Evolutionary conservation across 495 filamentous ascomycete species (phyloP).

Genomic region (Apiosordaria backusii): DNA sequence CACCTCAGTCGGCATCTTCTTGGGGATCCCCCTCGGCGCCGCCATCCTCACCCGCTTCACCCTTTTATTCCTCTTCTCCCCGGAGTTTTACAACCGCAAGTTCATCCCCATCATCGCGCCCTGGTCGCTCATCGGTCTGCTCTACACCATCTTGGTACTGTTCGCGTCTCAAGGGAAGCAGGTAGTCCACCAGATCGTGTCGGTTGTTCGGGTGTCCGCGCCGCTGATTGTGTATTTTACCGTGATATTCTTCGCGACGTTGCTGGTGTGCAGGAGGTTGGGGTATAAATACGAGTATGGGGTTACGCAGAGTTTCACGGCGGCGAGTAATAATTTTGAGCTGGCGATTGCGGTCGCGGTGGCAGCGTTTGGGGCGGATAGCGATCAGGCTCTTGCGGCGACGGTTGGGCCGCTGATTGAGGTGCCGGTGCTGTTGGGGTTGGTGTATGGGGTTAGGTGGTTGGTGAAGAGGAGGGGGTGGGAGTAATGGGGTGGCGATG

Average conservation of each 20-base stretch:
- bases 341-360: conserved; percentile 89
- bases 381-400: conserved; percentile 81
- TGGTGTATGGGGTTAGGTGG: conserved; percentile 75
- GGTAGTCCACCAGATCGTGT: conserved; percentile 80
- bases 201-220: conserved; percentile 73
- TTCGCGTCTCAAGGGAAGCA: conserved; percentile 78
- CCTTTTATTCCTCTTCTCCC: conserved; percentile 52
- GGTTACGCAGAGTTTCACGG: conserved; percentile 85
- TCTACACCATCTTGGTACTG: conserved; percentile 82
- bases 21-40: conserved; percentile 79
- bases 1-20: conserved; percentile 75
- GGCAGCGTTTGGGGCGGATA: conserved; percentile 73
- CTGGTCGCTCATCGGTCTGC: conserved; percentile 75
- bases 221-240: conserved; percentile 78
- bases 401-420: conserved; percentile 91
- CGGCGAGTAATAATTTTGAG: conserved; percentile 95
- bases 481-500: conserved; percentile 43
- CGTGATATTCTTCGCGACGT: conserved; percentile 67
- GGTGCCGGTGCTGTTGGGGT: conserved; percentile 75
- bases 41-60: conserved; percentile 70
- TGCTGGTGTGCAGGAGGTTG: conserved; percentile 52
- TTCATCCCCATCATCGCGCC: conserved; percentile 70
- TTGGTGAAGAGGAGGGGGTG: conserved; percentile 54
- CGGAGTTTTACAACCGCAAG: conserved; percentile 60
- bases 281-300: conserved; percentile 72